These are phyloP conservation scores for Verticillium nonalfalfae DNA, from an alignment of 2,329 filamentous ascomycete species.

Conservation along the genomic window DNA sequence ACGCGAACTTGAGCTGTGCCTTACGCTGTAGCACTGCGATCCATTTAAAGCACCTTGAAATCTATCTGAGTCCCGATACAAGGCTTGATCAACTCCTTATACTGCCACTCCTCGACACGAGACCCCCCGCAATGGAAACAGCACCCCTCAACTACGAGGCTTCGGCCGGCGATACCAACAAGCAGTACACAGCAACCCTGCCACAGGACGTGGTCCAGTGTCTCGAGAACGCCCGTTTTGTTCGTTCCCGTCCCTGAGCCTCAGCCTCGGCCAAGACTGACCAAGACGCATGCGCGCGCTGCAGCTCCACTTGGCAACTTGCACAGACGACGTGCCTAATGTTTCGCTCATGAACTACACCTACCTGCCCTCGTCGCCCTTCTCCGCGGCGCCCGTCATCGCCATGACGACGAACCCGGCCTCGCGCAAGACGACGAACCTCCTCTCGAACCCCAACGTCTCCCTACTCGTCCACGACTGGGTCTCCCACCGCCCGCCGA, in stretches of 20 bases:
- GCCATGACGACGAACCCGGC: slow-evolving; percentile 86
- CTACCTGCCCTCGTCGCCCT: slow-evolving; percentile 76
- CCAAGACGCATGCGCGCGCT: slow-evolving; percentile 1
- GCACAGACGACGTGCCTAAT: slow-evolving; percentile 74
- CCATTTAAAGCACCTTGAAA: too few relatives aligned
- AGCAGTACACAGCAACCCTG: slow-evolving; percentile 61
- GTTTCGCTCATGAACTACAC: slow-evolving; percentile 99
- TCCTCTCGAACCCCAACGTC: slow-evolving; percentile 78
- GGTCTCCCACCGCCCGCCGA: slow-evolving; percentile 74
- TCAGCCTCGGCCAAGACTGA: slow-evolving; percentile 1
- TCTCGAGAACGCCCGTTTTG: slow-evolving; percentile 90
- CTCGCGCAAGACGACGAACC: slow-evolving; percentile 75
- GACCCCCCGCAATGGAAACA: slow-evolving; percentile 43
- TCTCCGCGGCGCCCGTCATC: slow-evolving; percentile 68
- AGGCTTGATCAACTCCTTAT: not conserved
- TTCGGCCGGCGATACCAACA: slow-evolving; percentile 67
- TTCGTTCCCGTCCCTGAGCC: slow-evolving; percentile 35
- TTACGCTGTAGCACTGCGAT: too few relatives aligned
- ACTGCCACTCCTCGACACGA: not conserved
- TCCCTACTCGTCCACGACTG: slow-evolving; percentile 88
- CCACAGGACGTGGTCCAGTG: slow-evolving; percentile 84
- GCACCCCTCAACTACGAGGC: slow-evolving; percentile 70
- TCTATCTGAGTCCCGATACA: too few relatives aligned
- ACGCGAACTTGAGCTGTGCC: not conserved
- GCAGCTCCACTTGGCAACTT: slow-evolving; percentile 92